phyloP scores from a whole-genome alignment of 176 grass and related monocot species.

The Oryza meyeriana region DNA sequence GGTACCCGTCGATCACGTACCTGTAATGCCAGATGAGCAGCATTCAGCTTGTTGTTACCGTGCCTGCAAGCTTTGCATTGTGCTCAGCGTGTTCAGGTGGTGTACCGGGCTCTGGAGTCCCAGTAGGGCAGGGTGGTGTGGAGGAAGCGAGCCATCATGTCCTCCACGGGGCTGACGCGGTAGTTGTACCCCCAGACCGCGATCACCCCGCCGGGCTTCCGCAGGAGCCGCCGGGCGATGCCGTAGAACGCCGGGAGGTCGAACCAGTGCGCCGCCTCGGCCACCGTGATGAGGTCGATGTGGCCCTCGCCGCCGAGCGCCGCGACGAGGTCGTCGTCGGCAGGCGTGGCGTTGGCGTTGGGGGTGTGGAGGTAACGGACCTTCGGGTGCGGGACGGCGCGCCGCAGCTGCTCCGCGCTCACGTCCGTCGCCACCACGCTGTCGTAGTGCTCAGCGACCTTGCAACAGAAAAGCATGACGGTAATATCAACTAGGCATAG shows the following conservation, averaged over 20 bases:
- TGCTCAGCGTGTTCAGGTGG: neutral
- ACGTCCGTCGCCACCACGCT: conserved; percentile 35
- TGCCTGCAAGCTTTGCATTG: neutral
- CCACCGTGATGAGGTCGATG: conserved; percentile 40
- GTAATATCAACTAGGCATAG: neutral
- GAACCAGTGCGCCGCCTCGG: conserved; percentile 44
- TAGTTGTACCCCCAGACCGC: conserved; percentile 51
- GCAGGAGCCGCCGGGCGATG: conserved; percentile 20
- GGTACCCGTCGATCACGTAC: conserved; percentile 4
- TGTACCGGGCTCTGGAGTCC: conserved; percentile 26
- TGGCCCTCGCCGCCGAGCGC: conserved; percentile 34
- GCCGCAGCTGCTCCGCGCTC: conserved; percentile 30
- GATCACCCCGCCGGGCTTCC: conserved; percentile 37
- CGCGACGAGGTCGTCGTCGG: conserved; percentile 18
- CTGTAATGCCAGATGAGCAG: neutral
- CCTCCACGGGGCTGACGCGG: conserved; percentile 26
- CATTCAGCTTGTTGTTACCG: too few species aligned
- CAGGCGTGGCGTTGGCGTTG: neutral
- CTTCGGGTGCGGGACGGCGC: conserved; percentile 30
- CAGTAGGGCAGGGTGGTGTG: conserved; percentile 18
- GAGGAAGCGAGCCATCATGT: conserved; percentile 13
- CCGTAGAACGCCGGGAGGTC: conserved; percentile 46
- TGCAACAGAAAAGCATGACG: neutral
- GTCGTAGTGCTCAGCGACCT: conserved; percentile 53
- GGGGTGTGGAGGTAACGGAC: conserved; percentile 45